Evolutionary conservation across 257 asterid species (phyloP).

Genomic region (Solanum habrochaites): DNA sequence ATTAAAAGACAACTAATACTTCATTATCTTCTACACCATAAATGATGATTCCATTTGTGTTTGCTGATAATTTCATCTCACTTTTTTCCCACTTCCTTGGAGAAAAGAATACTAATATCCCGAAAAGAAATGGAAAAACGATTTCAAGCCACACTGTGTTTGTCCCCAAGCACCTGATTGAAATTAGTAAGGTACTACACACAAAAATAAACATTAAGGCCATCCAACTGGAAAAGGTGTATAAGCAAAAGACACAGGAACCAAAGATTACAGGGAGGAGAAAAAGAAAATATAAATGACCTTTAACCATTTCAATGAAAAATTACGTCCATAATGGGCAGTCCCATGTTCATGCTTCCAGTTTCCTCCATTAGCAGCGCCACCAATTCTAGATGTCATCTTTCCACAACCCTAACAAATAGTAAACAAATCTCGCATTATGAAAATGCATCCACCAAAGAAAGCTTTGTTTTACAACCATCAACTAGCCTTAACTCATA

Average conservation of each 20-base stretch:
- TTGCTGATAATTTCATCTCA: not conserved
- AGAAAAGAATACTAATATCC: not conserved
- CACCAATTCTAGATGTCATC: conserved; percentile 89
- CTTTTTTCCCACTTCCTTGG: not conserved
- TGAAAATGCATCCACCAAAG: not conserved
- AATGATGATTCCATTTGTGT: not conserved
- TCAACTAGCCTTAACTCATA: not conserved
- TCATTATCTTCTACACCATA: not conserved
- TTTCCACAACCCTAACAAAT: conserved; percentile 77
- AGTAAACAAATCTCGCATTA: not conserved
- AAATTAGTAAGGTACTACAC: not conserved
- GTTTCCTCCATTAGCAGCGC: conserved; percentile 77
- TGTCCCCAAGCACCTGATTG: not conserved
- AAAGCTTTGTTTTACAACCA: not conserved
- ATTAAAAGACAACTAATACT: not conserved
- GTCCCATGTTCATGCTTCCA: conserved; percentile 97
- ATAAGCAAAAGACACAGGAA: not conserved
- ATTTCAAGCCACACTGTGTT: not conserved
- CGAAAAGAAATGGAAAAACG: not conserved
- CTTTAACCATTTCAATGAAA: conserved; percentile 89
- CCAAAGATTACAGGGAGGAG: not conserved
- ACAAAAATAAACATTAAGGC: not conserved
- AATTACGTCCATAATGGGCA: conserved; percentile 92
- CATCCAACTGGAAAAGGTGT: not conserved
- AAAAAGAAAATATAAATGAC: conserved; percentile 19